Evolutionary conservation across 768 basidiomycete genomes (phyloP).

Genomic region (Lactarius hatsudake): DNA sequence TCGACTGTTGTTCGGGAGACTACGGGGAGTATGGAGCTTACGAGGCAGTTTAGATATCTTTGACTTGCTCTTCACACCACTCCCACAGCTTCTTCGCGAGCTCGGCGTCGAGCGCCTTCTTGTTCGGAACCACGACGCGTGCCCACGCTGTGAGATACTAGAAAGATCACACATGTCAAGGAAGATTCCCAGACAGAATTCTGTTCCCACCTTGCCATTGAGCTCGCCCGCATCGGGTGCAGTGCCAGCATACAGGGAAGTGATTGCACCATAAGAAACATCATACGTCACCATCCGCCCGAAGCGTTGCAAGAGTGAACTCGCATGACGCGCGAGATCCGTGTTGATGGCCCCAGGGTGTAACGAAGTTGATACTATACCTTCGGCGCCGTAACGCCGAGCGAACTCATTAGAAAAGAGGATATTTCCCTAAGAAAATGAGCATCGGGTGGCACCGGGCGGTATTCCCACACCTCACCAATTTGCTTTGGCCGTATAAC

Average conservation of each 20-base stretch:
- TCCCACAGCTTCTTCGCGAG: conserved; percentile 28
- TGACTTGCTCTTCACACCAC: conserved; percentile 30
- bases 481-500: conserved; percentile 22
- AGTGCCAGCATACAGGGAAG: conserved; percentile 11
- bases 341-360: conserved; percentile 8
- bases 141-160: conserved; percentile 25
- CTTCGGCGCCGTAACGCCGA: conserved; percentile 28
- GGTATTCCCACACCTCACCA: background rate
- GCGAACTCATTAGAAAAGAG: conserved; percentile 32
- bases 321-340: conserved; percentile 4
- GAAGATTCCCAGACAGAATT: background rate
- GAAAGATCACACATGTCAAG: background rate
- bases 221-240: background rate
- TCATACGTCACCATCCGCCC: background rate
- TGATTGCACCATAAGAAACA: conserved; percentile 1
- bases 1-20: too few species aligned
- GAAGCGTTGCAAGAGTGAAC: background rate
- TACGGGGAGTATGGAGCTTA: background rate
- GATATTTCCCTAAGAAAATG: conserved; percentile 27
- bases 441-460: background rate
- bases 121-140: conserved; percentile 14
- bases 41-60: background rate
- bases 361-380: conserved; percentile 28
- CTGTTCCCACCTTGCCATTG: conserved; percentile 14
- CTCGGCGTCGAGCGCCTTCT: conserved; percentile 17